These are phyloP conservation scores for Agaricus subrufescens DNA, from an alignment of 768 basidiomycete species.

Conservation along the genomic window DNA sequence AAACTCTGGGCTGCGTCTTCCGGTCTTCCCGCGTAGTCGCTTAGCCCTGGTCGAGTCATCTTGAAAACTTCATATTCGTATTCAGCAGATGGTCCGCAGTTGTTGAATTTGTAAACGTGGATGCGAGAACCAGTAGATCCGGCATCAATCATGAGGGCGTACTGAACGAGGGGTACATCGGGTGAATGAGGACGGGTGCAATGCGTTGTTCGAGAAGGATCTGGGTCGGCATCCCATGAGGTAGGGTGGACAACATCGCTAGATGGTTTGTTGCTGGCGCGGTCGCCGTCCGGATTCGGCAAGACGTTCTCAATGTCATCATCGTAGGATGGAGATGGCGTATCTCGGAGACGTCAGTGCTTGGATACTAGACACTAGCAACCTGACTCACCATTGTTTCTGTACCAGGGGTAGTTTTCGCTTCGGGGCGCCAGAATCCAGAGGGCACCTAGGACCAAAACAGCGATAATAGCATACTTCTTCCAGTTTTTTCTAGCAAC, in stretches of 20 bases:
- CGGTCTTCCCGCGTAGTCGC: slow-evolving; percentile 53
- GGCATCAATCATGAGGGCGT: slow-evolving; percentile 96
- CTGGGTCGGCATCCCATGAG: slow-evolving; percentile 69
- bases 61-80: slow-evolving; percentile 95
- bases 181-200: slow-evolving; percentile 56
- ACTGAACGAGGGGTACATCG: slow-evolving; percentile 67
- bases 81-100: slow-evolving; percentile 68
- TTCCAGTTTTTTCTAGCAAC: slow-evolving; percentile 51
- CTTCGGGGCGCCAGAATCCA: slow-evolving; percentile 62
- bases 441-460: slow-evolving; percentile 50
- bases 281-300: slow-evolving; percentile 3
- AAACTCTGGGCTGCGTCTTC: slow-evolving; percentile 72
- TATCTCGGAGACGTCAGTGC: slow-evolving; percentile 1
- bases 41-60: slow-evolving; percentile 77
- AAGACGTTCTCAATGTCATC: slow-evolving; percentile 1
- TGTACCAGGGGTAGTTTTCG: slow-evolving; percentile 11
- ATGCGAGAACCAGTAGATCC: slow-evolving; percentile 97
- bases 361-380: slow-evolving; percentile 14
- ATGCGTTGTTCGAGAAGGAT: slow-evolving; percentile 67
- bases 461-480: slow-evolving; percentile 59
- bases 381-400: slow-evolving; percentile 18
- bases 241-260: slow-evolving; percentile 30
- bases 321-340: slow-evolving; percentile 1
- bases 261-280: slow-evolving; percentile 8
- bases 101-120: slow-evolving; percentile 98